Conservation (phyloP, 805 yeast genomes). For the Spathaspora passalidarum region DNA sequence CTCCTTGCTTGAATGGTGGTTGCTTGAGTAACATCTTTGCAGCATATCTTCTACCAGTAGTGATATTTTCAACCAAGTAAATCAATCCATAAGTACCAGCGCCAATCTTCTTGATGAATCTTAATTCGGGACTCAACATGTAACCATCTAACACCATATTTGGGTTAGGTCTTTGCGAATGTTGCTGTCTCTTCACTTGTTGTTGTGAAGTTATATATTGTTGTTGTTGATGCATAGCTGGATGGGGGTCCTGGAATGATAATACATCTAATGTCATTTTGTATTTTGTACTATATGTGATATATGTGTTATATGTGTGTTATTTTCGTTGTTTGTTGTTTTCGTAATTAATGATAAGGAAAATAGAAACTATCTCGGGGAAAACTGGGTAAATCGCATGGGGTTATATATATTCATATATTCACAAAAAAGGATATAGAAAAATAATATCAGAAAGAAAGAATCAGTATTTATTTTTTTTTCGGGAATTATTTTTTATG, state of each 20-base stretch:
- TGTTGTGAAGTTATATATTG: constrained; percentile 2
- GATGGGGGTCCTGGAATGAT: constrained; percentile 6
- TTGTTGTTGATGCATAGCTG: constrained; percentile 1
- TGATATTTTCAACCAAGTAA: constrained; percentile 59
- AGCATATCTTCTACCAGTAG: constrained; percentile 54
- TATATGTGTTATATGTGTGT: not conserved
- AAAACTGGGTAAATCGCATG: not conserved
- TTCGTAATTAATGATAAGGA: not conserved
- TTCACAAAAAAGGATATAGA: too few species aligned
- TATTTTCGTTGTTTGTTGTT: not conserved
- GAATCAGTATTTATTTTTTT: too few species aligned
- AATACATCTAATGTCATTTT: constrained; percentile 12
- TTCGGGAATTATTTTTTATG: not conserved
- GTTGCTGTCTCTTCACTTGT: constrained; percentile 1
- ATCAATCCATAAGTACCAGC: constrained; percentile 87
- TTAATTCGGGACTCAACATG: constrained; percentile 29
- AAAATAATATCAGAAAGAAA: too few species aligned
- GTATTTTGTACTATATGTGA: not conserved
- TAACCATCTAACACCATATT: constrained; percentile 18
- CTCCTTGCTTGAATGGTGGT: constrained; percentile 25
- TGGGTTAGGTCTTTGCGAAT: constrained; percentile 4
- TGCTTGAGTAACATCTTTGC: constrained; percentile 66
- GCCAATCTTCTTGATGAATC: constrained; percentile 56
- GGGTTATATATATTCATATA: not conserved
- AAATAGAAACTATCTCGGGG: not conserved